phyloP scores from a whole-genome alignment of 805 yeast genomes.

The Hyphopichia homilentoma region DNA sequence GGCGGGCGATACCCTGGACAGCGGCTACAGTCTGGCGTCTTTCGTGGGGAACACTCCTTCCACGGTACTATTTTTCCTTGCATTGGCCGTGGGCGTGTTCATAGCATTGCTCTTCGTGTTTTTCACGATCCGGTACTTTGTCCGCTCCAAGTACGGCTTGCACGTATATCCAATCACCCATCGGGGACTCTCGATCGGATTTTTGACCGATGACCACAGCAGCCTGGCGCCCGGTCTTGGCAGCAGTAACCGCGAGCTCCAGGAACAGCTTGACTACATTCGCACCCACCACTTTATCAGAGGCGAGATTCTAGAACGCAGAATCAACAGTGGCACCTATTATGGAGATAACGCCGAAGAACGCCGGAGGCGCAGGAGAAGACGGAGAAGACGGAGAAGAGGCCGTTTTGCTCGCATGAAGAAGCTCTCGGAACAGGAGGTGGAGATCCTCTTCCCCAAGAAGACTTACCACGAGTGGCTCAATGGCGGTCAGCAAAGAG shows the following conservation, averaged over 20 bases:
- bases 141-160: slow-evolving; percentile 54
- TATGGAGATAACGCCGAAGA: no score
- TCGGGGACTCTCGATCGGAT: slow-evolving; percentile 17
- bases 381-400: slow-evolving; percentile 39
- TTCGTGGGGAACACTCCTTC: slow-evolving; percentile 53
- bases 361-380: slow-evolving; percentile 29
- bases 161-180: slow-evolving; percentile 38
- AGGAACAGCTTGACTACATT: slow-evolving; percentile 33
- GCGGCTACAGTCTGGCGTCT: slow-evolving; percentile 9
- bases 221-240: neutral
- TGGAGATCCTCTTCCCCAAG: slow-evolving; percentile 57
- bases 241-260: slow-evolving; percentile 20
- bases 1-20: no score
- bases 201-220: neutral
- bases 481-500: slow-evolving; percentile 55
- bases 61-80: slow-evolving; percentile 60
- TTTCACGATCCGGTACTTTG: slow-evolving; percentile 58
- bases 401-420: slow-evolving; percentile 44
- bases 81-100: slow-evolving; percentile 57
- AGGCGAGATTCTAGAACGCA: slow-evolving; percentile 26
- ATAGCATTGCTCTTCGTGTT: slow-evolving; percentile 55
- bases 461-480: slow-evolving; percentile 59
- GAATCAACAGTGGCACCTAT: slow-evolving; percentile 17
- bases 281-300: slow-evolving; percentile 29
- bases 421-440: slow-evolving; percentile 52